Evolutionary conservation across 2,329 filamentous ascomycete genomes (phyloP).

Genomic region (Torrubiella hemipterigena): DNA sequence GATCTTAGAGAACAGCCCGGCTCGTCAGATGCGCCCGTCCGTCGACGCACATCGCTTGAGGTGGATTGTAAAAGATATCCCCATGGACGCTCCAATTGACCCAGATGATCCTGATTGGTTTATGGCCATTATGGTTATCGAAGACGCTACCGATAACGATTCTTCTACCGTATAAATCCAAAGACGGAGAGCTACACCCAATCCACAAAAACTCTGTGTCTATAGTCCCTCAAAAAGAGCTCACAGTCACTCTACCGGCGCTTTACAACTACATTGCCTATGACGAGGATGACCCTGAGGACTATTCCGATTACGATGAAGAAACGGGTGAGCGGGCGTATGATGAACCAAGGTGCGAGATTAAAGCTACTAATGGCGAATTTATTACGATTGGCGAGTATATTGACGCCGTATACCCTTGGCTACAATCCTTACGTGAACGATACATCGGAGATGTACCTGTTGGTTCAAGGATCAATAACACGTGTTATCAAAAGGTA

Average conservation of each 20-base stretch:
- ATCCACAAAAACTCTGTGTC: not conserved
- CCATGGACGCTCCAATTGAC: not conserved
- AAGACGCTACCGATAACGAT: not conserved
- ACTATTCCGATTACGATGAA: not conserved
- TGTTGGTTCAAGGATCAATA: too few relatives aligned
- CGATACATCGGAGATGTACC: not conserved
- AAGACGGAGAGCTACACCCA: slow-evolving; percentile 1
- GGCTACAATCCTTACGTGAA: not conserved
- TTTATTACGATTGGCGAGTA: slow-evolving; percentile 1
- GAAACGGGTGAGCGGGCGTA: not conserved
- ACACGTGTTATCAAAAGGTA: too few relatives aligned
- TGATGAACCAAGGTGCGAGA: slow-evolving; percentile 1
- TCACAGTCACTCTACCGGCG: not conserved
- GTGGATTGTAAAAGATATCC: not conserved
- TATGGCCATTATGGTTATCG: not conserved
- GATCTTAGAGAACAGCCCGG: not conserved
- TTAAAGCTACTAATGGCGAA: not conserved
- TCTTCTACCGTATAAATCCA: not conserved
- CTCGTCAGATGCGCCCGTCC: not conserved
- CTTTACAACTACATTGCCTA: not conserved
- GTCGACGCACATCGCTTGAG: not conserved
- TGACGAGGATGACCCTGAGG: not conserved
- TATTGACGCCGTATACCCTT: not conserved
- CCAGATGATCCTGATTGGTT: too few relatives aligned
- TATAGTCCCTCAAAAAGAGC: not conserved